Evolutionary conservation across 2,329 filamentous ascomycete species (phyloP), one percentile per base, ranked within the genome.

Genomic region (Penicillium concentricum): DNA sequence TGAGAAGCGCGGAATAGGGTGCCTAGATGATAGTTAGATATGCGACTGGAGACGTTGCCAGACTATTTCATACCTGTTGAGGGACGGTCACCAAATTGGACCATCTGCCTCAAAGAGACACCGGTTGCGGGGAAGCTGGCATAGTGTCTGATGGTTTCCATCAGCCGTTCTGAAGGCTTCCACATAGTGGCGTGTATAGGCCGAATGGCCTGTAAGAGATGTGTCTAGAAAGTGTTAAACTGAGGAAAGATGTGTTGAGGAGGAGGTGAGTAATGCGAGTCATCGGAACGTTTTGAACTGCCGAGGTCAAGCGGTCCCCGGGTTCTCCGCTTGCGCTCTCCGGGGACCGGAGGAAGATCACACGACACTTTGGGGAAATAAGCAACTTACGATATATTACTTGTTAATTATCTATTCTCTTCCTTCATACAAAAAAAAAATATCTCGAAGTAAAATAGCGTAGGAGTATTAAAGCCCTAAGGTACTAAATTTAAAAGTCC

Each of bases 141-240:
- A 84, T 97, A 97, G 79, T 97, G 92, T 77, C 89, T 87, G 87
- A 97, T 97, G 81, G 90, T 96, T 69, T 94, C 89, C 91, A 96
- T 94, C 87, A 97, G 79, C 79, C 86, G 84, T 77, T 92, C 89
- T 62, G 90, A 89, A 74, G 88, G 89, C 81, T 88, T 96, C 93
- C 93, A 97, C 92, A 97, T 97, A 61, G 60, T 76, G 70, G 47
- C 30, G 55, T 35, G 50, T 59, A 60, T 62, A 64, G 68, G 70
- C 69, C 70, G 42, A 47, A 59, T 43, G 71, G 70, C 68, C 70
- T 62, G 59, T 32, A 18, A 24, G 20, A 5, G 16, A 35, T 30
- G 24, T 18, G 20, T 48, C 38, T 42, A 43, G 51, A 53, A 30
- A 57, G 49, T 20, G 22, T n/a, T 51, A 34, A 42, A 20, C 20